Base-by-base conservation (phyloP, 1,284 basidiomycete species). In the Pseudozyma sp. region DNA sequence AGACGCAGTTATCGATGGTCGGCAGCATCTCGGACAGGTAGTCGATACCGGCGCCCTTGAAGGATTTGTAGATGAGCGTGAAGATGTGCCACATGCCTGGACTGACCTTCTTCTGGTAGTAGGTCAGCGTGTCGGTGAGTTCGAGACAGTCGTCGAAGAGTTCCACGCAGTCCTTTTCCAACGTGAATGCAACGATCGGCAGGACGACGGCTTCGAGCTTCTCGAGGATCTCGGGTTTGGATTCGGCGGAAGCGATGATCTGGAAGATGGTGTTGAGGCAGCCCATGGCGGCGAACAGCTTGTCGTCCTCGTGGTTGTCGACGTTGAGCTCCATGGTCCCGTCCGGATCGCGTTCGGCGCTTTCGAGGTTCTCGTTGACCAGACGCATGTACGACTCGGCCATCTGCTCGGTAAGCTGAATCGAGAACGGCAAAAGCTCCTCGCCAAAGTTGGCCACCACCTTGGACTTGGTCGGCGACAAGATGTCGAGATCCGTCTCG, bases 141-240 rank as follows among this genome's bases (percentile, higher is more conserved):
- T 94, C 93, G 80, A 92, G 93, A 87, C 92, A 90, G 82, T 93
- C 92, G 85, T 94, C 93, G 81, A 93, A 92, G 39, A 95, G 86
- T 81, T 96, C 48, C 47, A 85, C 79, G 42, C 84, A 78, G 45
- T 84, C 79, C 52, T 85, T 81, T 53, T 85, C 77, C 14, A 95
- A 85, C 3, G 93, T 94, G 79, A 90, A 90, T 8, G 87, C 86
- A 66, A 96, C 89, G 70, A 92, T 88, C 29, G 93, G 93, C 70
- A 93, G 88, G 47, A 94, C 87, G 56, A 92, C 89, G 75, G 91
- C 90, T 83, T 94, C 92, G 19, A 95, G 88, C 80, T 94, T 91
- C 4, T 88, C 87, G 49, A 95, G 86, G 50, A 93, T 92, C 70
- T 93, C 92, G 2, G 89, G 88, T 7, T 90, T 89, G 40, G 88